Evolutionary conservation across 768 basidiomycete species (phyloP), one percentile per base, ranked within the genome.

Genomic region (Phaffia australis): DNA sequence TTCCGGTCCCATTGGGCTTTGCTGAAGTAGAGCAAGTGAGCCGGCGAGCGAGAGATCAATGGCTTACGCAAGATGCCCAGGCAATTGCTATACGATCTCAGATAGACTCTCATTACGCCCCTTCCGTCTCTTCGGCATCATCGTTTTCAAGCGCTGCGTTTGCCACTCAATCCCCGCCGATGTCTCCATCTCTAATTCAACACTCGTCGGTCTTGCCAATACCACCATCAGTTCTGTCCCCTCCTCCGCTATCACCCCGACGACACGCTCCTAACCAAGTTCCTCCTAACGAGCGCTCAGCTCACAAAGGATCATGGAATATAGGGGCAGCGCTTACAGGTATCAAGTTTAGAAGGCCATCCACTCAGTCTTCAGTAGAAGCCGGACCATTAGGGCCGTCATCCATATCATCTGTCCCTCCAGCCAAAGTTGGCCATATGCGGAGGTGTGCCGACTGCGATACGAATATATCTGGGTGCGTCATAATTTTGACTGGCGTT

Each of bases 1-100:
- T 97, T 56, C 92, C 92, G 0, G 84, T 86, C 70, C 89, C 91
- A 7, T 79, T 94, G 29, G 84, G 85, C 65, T 81, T 80, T 16
- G 79, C 82, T 6, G 85, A 91, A 72, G 85, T 89, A 42, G 83
- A 87, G 77, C 84, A 80, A 19, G 88, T 85, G 11, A 89, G 87
- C 70, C 81, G 84, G 61, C 80, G 83, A 64, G 91, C 89, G 0
- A 80, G 86, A 54, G 78, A 84, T 69, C 79, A 88, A 0, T 91
- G 89, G 89, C 82, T 81, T 23, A 83, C 83, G 11, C 81, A 86
- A 50, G 89, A 93, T 76, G 85, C 84, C 3, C 83, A 83, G 1
- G 81, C 81, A 68, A 81, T 85, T 30, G 75, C 77, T 49, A 72
- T 27, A 52, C 35, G 35, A 11, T 42, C 35, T 5, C 35, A 42